Evolutionary conservation across 306 rosid species (phyloP).

Genomic region (Begonia fuchsioides): DNA sequence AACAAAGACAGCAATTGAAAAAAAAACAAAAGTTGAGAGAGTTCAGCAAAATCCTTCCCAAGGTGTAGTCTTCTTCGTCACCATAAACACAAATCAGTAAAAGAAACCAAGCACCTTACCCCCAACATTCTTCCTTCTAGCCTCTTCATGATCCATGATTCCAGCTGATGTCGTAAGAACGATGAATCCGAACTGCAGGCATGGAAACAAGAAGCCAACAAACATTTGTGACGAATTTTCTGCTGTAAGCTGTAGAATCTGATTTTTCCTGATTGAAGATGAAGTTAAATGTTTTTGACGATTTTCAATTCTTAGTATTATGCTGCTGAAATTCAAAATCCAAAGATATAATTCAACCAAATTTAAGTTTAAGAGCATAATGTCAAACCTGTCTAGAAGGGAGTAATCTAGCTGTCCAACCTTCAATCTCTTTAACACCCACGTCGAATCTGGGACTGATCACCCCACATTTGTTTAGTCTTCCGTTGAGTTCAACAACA

Average conservation of each 20-base stretch:
- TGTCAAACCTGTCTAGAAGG: constrained; percentile 43
- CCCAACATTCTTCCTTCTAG: constrained; percentile 37
- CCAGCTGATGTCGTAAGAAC: constrained; percentile 38
- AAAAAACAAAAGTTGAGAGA: too few species aligned
- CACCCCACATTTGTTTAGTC: constrained; percentile 44
- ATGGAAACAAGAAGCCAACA: background rate
- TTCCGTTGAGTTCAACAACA: constrained; percentile 42
- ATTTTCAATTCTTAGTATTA: too few species aligned
- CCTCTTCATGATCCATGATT: constrained; percentile 41
- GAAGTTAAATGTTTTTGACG: too few species aligned
- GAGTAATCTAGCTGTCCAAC: constrained; percentile 46
- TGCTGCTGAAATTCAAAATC: background rate
- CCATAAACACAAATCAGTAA: constrained; percentile 9
- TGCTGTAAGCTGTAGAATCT: too few species aligned
- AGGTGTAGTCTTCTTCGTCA: too few species aligned
- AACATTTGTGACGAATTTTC: too few species aligned
- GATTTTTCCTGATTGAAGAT: too few species aligned
- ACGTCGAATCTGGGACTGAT: constrained; percentile 51
- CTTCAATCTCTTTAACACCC: constrained; percentile 40
- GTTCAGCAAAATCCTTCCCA: too few species aligned
- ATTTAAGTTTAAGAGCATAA: background rate
- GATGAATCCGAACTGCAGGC: constrained; percentile 28
- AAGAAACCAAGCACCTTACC: constrained; percentile 45
- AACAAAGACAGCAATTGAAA: too few species aligned
- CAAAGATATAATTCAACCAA: background rate